phyloP scores from a whole-genome alignment of 345 rosid genomes.

The Isatis tinctoria region DNA sequence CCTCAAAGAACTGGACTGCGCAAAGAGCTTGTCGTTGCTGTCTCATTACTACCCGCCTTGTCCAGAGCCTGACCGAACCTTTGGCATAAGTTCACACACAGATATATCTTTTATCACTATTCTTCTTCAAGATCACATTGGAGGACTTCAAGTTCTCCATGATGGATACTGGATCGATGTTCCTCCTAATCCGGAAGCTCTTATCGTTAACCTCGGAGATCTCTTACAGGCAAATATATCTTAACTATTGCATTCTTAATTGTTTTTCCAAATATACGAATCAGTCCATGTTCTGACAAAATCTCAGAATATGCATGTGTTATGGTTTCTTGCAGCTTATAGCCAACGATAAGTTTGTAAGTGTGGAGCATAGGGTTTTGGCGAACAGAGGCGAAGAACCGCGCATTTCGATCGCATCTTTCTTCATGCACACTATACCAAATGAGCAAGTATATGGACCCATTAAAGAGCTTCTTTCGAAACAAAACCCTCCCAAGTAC shows the following conservation, averaged over 20 bases:
- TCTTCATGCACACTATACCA: constrained; percentile 18
- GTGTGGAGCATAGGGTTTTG: constrained; percentile 41
- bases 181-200: constrained; percentile 39
- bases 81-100: constrained; percentile 41
- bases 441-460: constrained; percentile 23
- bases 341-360: constrained; percentile 38
- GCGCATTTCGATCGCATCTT: constrained; percentile 33
- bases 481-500: constrained; percentile 41
- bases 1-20: constrained; percentile 36
- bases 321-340: constrained; percentile 30
- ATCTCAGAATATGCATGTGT: not conserved
- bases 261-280: not conserved
- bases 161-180: constrained; percentile 46
- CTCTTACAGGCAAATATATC: constrained; percentile 41
- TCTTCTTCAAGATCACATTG: constrained; percentile 53
- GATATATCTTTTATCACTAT: constrained; percentile 45
- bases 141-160: constrained; percentile 52
- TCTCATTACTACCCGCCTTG: constrained; percentile 53
- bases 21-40: constrained; percentile 29
- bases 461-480: constrained; percentile 40
- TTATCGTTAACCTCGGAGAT: constrained; percentile 49
- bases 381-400: constrained; percentile 35
- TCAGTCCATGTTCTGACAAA: not conserved
- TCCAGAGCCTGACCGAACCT: constrained; percentile 44
- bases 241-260: not conserved